These are phyloP conservation scores for Xylariaceae sp. DNA, from an alignment of 2,329 filamentous ascomycete genomes.

Conservation along the genomic window DNA sequence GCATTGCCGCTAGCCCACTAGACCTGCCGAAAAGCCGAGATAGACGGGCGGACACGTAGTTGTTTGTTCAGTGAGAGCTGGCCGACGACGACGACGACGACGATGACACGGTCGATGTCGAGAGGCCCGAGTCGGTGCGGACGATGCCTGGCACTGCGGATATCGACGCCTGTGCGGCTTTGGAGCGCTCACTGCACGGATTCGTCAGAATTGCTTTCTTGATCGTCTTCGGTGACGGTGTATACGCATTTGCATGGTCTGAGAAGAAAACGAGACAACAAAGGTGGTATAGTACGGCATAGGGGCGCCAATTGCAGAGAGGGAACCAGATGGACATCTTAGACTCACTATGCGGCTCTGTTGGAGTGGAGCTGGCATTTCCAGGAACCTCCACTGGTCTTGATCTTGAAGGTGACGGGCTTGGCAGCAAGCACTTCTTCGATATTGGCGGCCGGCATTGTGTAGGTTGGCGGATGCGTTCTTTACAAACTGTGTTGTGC, in stretches of 20 bases:
- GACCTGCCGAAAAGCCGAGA: too few relatives aligned
- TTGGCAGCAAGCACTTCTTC: conserved; percentile 29
- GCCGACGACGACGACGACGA: conserved; percentile 7
- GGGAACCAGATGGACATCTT: neutral
- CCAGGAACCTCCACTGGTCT: conserved; percentile 32
- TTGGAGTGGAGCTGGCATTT: conserved; percentile 32
- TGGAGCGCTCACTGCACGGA: conserved; percentile 22
- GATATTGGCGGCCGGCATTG: conserved; percentile 31
- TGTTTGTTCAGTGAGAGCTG: conserved; percentile 19
- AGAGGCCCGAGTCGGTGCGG: conserved; percentile 29
- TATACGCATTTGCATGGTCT: too few relatives aligned
- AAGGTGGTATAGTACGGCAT: neutral
- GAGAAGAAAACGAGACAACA: neutral
- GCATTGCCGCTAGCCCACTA: too few relatives aligned
- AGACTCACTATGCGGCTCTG: conserved; percentile 33
- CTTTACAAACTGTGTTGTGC: neutral
- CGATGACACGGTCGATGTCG: conserved; percentile 23
- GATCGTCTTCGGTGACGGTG: neutral
- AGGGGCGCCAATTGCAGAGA: neutral
- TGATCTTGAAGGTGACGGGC: conserved; percentile 32
- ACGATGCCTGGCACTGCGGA: conserved; percentile 26
- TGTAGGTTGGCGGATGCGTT: conserved; percentile 11
- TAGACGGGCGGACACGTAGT: neutral
- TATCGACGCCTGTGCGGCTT: neutral
- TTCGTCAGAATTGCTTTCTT: conserved; percentile 11